A percentile compares a stretch with the other conserved stretches of the same genome.
phyloP scores from a whole-genome alignment of 202 grass and related monocot species.

The Carex sylvatica region DNA sequence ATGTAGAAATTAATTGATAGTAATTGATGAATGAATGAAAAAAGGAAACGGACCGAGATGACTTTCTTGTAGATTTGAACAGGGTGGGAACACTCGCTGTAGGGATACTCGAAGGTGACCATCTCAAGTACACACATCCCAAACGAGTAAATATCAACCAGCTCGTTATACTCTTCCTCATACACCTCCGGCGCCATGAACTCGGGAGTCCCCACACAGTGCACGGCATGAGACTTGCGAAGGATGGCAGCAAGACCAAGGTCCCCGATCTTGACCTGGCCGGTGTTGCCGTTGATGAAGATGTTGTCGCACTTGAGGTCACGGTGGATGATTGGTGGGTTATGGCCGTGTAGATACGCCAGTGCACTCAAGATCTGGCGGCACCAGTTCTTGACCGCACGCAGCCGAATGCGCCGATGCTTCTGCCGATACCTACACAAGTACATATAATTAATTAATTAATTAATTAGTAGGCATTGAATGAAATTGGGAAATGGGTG shows the following conservation, averaged over 20 bases:
- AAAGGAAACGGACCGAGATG: constrained; percentile 37
- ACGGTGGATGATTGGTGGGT: constrained; percentile 94
- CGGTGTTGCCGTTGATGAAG: constrained; percentile 91
- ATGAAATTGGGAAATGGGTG: neutral
- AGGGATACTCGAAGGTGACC: constrained; percentile 93
- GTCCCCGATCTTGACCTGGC: constrained; percentile 95
- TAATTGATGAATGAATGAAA: neutral
- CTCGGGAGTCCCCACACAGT: constrained; percentile 95
- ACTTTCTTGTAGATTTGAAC: constrained; percentile 99
- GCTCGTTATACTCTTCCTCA: constrained; percentile 90
- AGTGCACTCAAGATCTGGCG: constrained; percentile 82
- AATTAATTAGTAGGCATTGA: neutral
- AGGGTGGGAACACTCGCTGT: constrained; percentile 85
- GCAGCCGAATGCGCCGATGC: constrained; percentile 66
- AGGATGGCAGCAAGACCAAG: constrained; percentile 94
- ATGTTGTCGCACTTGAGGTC: constrained; percentile 99
- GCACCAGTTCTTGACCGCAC: constrained; percentile 96
- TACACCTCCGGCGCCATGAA: constrained; percentile 99
- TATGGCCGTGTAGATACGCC: constrained; percentile 78
- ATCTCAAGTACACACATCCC: constrained; percentile 98
- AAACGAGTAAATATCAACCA: constrained; percentile 95
- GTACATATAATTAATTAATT: constrained; percentile 20
- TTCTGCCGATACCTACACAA: constrained; percentile 76
- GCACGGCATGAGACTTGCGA: constrained; percentile 80
- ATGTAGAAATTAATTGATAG: constrained; percentile 30